These are phyloP conservation scores for Aspergillus avenaceus DNA, from an alignment of 495 filamentous ascomycete genomes.

Conservation along the genomic window DNA sequence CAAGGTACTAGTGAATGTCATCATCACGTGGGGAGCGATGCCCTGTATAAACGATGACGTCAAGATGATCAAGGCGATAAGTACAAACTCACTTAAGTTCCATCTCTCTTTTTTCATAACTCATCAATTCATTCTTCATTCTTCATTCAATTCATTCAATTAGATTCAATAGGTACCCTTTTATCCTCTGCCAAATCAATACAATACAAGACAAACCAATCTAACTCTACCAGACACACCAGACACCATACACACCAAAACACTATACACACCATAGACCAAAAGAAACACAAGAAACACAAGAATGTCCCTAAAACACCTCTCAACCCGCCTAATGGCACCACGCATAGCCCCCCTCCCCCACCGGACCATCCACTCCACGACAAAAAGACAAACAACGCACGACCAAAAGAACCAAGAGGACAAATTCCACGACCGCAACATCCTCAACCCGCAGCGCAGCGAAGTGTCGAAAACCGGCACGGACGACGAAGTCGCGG, in stretches of 20 bases:
- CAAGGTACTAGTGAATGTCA: no score
- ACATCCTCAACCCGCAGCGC: conserved; percentile 47
- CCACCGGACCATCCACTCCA: conserved; percentile 5
- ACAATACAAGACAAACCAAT: no score
- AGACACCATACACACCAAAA: no score
- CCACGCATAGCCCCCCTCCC: neutral
- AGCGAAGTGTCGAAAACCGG: conserved; percentile 57
- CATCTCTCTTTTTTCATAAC: neutral
- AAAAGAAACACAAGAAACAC: neutral
- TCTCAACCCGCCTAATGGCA: neutral
- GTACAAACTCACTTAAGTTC: neutral
- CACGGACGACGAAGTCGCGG: conserved; percentile 51
- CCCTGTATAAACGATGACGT: conserved; percentile 25
- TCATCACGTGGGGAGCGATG: conserved; percentile 3
- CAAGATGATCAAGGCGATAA: conserved; percentile 26
- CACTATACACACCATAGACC: neutral
- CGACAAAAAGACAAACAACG: conserved; percentile 4
- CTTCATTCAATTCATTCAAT: neutral
- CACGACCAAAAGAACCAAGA: conserved; percentile 15
- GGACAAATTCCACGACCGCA: conserved; percentile 49
- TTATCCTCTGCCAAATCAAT: no score
- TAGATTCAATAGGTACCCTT: no score
- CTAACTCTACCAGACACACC: no score
- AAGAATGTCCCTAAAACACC: neutral
- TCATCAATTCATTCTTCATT: no score